Conservation (phyloP, 129 eudicot species). For the Flaveria ramosissima region DNA sequence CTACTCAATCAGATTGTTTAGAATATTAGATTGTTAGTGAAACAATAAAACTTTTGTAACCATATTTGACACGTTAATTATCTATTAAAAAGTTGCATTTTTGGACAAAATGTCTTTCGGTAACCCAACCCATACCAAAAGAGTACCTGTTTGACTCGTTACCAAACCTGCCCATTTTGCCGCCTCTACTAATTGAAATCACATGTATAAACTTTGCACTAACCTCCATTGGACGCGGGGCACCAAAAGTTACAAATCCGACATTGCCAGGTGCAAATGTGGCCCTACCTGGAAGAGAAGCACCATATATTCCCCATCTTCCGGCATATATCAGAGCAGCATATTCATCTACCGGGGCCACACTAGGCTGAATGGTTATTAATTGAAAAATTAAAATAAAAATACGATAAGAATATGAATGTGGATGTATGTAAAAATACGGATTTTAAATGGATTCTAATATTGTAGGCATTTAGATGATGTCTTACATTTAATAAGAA, state of each 20-base stretch:
- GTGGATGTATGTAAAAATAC: neutral
- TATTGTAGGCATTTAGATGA: neutral
- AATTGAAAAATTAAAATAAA: neutral
- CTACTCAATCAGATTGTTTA: neutral
- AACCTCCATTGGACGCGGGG: constrained; percentile 98
- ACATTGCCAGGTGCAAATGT: constrained; percentile 96
- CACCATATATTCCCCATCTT: constrained; percentile 93
- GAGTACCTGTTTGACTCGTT: neutral
- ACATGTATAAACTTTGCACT: constrained; percentile 23
- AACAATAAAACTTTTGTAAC: neutral
- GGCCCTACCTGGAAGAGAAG: constrained; percentile 90
- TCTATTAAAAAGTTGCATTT: neutral
- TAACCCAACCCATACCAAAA: neutral
- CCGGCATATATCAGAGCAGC: constrained; percentile 86
- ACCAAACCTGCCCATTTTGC: neutral
- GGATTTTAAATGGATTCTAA: neutral
- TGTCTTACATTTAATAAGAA: constrained; percentile 5
- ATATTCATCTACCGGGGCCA: constrained; percentile 75
- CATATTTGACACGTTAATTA: neutral
- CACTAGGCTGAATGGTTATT: constrained; percentile 55
- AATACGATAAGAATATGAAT: neutral
- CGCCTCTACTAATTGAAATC: neutral
- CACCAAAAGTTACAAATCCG: constrained; percentile 94
- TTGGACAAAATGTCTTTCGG: neutral
- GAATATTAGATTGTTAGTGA: neutral